phyloP scores from a whole-genome alignment of 495 filamentous ascomycete species.

The Tetracladium setigerum region DNA sequence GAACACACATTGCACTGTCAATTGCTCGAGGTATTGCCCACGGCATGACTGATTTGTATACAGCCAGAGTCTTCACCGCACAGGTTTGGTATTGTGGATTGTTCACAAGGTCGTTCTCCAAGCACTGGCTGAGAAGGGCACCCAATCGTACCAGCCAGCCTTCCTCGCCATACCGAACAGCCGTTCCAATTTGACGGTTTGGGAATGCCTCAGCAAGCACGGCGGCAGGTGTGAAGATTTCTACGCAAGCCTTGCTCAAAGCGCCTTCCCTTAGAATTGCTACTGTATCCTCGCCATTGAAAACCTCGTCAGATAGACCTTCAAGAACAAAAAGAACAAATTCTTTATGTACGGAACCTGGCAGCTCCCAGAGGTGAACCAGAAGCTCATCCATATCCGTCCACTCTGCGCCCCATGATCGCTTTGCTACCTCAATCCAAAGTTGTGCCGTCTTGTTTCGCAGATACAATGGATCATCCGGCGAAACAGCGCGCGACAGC shows the following conservation, averaged over 20 bases:
- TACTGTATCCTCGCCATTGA: constrained; percentile 79
- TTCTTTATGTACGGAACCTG: constrained; percentile 62
- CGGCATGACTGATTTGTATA: constrained; percentile 64
- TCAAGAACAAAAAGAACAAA: constrained; percentile 80
- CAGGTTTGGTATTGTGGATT: constrained; percentile 58
- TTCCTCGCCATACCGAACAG: constrained; percentile 66
- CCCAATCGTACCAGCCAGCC: constrained; percentile 82
- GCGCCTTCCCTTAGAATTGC: constrained; percentile 74
- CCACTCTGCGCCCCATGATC: constrained; percentile 87
- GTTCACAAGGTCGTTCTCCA: constrained; percentile 53
- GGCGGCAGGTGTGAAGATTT: constrained; percentile 76
- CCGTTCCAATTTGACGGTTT: constrained; percentile 49
- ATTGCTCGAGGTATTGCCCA: constrained; percentile 86
- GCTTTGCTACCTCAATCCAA: constrained; percentile 91
- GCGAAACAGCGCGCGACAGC: constrained; percentile 64
- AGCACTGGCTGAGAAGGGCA: constrained; percentile 63
- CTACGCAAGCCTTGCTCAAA: constrained; percentile 80
- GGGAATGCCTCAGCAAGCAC: constrained; percentile 71
- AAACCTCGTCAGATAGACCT: constrained; percentile 90
- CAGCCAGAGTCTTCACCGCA: constrained; percentile 65
- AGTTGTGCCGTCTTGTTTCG: constrained; percentile 93
- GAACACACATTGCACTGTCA: constrained; percentile 57
- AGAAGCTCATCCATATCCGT: constrained; percentile 86
- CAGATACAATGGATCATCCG: constrained; percentile 72
- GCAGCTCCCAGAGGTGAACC: constrained; percentile 66